Conservation (phyloP, 768 basidiomycete genomes). For the Russula olivacea region DNA sequence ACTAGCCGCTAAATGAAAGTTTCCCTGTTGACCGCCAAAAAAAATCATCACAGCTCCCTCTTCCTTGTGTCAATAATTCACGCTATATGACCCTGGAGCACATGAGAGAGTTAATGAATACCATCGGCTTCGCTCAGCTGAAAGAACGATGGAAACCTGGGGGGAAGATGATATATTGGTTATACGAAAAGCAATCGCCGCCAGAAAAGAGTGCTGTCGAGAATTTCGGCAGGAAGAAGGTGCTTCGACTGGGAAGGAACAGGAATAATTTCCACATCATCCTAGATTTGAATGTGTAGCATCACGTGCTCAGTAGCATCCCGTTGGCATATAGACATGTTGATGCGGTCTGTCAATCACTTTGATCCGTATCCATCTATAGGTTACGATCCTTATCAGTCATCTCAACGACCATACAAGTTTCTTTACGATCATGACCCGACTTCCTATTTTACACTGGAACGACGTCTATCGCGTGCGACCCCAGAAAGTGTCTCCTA, state of each 20-base stretch:
- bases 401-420: neutral
- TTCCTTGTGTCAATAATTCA: conserved; percentile 81
- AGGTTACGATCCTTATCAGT: neutral
- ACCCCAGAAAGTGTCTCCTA: conserved; percentile 58
- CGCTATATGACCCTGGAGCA: conserved; percentile 66
- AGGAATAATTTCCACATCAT: conserved; percentile 77
- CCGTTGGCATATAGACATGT: too few species aligned
- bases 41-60: conserved; percentile 54
- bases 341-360: too few species aligned
- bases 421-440: neutral
- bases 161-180: conserved; percentile 86
- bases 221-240: conserved; percentile 47
- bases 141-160: conserved; percentile 55
- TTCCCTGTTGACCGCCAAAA: neutral
- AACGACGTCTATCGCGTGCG: conserved; percentile 82
- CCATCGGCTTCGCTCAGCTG: conserved; percentile 58
- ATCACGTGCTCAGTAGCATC: too few species aligned
- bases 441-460: conserved; percentile 54
- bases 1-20: too few species aligned
- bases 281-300: conserved; percentile 28
- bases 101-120: conserved; percentile 50
- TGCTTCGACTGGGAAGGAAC: conserved; percentile 53
- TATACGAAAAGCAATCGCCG: conserved; percentile 50
- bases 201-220: conserved; percentile 20
- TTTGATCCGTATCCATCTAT: too few species aligned